Evolutionary conservation across 2,329 filamentous ascomycete species (phyloP), one percentile per base, ranked within the genome.

Genomic region (Venturiaceae sp.): DNA sequence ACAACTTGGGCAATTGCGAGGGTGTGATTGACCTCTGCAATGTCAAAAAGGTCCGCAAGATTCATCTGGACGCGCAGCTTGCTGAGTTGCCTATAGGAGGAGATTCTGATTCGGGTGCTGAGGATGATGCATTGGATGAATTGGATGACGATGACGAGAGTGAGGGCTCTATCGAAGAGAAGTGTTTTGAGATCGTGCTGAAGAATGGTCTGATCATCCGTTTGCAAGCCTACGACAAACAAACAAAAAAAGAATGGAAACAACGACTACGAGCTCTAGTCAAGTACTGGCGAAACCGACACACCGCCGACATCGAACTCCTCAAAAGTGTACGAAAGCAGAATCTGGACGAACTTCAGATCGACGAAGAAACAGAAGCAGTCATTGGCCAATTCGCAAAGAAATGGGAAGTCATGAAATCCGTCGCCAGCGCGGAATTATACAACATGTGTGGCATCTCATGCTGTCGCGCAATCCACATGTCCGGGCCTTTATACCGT

Each of bases 371-470:
- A 63, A 76, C 80, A 63, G 84, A 87, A 68, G 83, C 84, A 0
- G 71, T 80, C 46, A 70, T 87, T n/a, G 84, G 84, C 9, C 83
- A 86, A 64, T 86, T 83, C 65, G 83, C 83, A 0, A 74, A 77
- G 62, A 86, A 87, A 64, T 87, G 84, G 84, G 84, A 87, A 67
- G 83, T 87, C 23, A 81, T 76, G 16, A 79, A 83, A 62, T 81
- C 83, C 1, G 79, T 80, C 63, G 82, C 84, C n/a, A 84, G 80
- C 1, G 79, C 84, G 1, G 72, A 81, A 39, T 70, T 87, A n/a
- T 86, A 85, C 72, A 84, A 87, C 67, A 79, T 87, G 72, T 87
- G 84, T 67, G 79, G 80, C n/a, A 78, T 87, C 23, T 77, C 80
- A 11, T 77, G 76, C 37, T 87, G 84, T 66, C 80, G 84, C 44